Base-by-base conservation (phyloP, 2,329 filamentous ascomycete genomes). In the Knufia fluminis region DNA sequence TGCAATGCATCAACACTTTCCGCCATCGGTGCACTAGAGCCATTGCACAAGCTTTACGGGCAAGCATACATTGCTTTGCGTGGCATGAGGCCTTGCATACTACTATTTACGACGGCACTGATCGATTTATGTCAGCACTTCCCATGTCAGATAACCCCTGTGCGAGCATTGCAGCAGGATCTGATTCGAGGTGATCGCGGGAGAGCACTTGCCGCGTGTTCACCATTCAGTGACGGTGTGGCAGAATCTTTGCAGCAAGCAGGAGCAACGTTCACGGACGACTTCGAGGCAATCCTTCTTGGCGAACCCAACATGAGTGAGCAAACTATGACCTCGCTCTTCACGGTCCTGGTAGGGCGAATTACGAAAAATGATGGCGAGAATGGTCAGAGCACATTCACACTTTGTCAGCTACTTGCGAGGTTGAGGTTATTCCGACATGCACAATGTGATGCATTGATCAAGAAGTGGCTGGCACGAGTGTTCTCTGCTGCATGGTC, bases 1-100 rank as follows among this genome's bases (percentile, higher is more conserved):
- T 70, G 70, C 55, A 73, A 82, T 57, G 67, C 72, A 44, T 68
- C 73, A 45, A 66, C 71, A n/a, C 75, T 82, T 46, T 71, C 68
- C 48, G 71, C 76, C 2, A 76, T 74, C 23, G 71, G 71, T 32
- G 71, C 71, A 14, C 63, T 67, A 9, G 60, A 62, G 6, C 65
- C 69, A 52, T 58, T 74, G 9, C 73, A 72, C 51, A 64, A 61
- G 40, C 64, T 60, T 43, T 59, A 71, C 22, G 59, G 66, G 24
- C 65, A 67, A 52, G 61, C 65, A 1, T 71, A 71, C 54, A 58
- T 64, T 22, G 61, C 58, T 20, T 57, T 70, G 26, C 67, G 68
- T 50, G 59, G 63, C 32, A 52, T 59, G 22, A 63, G 63, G n/a
- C 55, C 59, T 9, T 58, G 64, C 6, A 63, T 64, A 50, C 60